Base-by-base conservation (phyloP, 163 green algal species). In the Botryococcus braunii region DNA sequence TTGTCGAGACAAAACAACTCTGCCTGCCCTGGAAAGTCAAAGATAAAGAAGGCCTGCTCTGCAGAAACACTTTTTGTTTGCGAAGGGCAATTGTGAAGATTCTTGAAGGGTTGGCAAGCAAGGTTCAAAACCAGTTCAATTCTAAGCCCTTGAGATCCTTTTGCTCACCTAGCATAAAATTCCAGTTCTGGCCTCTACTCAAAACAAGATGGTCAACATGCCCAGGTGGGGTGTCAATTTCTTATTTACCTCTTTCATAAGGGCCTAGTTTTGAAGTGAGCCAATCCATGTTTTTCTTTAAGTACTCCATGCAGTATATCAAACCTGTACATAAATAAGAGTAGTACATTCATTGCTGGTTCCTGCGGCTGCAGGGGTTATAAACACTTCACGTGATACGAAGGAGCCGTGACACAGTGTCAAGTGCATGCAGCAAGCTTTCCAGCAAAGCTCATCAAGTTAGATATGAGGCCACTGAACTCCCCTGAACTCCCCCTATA, bases 201-300 rank as follows among this genome's bases (percentile, higher is more conserved):
- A n/a, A n/a, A n/a, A n/a, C n/a, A n/a, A n/a, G n/a, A n/a, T n/a
- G n/a, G n/a, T n/a, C n/a, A n/a, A n/a, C n/a, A n/a, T n/a, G n/a
- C n/a, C n/a, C n/a, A n/a, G n/a, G n/a, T n/a, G n/a, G n/a, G n/a
- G n/a, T n/a, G n/a, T n/a, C n/a, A n/a, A n/a, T n/a, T n/a, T n/a
- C n/a, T n/a, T n/a, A n/a, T n/a, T n/a, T n/a, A 85, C 83, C 81
- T 75, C 85, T 71, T 43, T 86, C 73, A 21, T 96, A 65, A 6
- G 85, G 84, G 41, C 75, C 41, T 47, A 98, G 76, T 71, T 87
- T 84, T 41, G 94, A 80, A 62, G 82, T 39, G 9, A 99, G 82
- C 94, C 94, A 99, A 77, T 98, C 93, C 25, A 96, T 39, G 71
- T 99, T 98, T 11, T 84, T 75, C 21, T 84, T 74, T 25, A 98